Evolutionary conservation across 2,329 filamentous ascomycete genomes (phyloP).

Genomic region (Aspergillus nomiae): DNA sequence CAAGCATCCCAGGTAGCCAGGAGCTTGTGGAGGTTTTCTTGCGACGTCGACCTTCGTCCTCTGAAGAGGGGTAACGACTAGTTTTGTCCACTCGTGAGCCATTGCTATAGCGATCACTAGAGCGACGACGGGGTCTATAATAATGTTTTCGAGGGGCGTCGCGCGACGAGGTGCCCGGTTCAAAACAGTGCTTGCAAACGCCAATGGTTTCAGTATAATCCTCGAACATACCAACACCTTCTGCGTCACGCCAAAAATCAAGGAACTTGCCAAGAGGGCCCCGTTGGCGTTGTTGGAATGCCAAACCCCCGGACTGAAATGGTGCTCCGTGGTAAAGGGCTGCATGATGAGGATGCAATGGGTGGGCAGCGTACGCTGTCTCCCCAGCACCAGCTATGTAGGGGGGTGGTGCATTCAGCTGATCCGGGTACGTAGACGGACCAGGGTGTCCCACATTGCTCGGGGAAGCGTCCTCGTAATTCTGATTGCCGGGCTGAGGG

Average conservation of each 20-base stretch:
- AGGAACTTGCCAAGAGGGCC: conserved; percentile 59
- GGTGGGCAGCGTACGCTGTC: conserved; percentile 41
- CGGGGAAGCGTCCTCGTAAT: conserved; percentile 26
- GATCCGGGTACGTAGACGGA: conserved; percentile 10
- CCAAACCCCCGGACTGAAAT: conserved; percentile 42
- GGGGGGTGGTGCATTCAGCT: conserved; percentile 13
- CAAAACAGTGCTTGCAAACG: conserved; percentile 66
- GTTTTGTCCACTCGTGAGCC: conserved; percentile 59
- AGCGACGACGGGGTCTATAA: conserved; percentile 50
- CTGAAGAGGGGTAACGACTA: conserved; percentile 59
- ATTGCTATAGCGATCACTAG: conserved; percentile 48
- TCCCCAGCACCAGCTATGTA: conserved; percentile 30
- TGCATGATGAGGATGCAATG: conserved; percentile 31
- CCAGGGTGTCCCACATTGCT: conserved; percentile 15
- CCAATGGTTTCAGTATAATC: conserved; percentile 69
- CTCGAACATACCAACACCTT: conserved; percentile 67
- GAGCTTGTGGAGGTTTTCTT: conserved; percentile 49
- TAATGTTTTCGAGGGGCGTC: conserved; percentile 65
- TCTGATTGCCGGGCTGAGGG: conserved; percentile 37
- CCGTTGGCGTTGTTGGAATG: conserved; percentile 55
- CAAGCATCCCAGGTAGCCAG: conserved; percentile 57
- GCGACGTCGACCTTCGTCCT: conserved; percentile 50
- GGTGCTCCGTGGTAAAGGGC: conserved; percentile 29
- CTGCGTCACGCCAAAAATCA: conserved; percentile 64
- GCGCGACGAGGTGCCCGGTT: conserved; percentile 56